Base-by-base conservation (phyloP, 192 early-diverging fungal genomes). In the Mortierella alpina region DNA sequence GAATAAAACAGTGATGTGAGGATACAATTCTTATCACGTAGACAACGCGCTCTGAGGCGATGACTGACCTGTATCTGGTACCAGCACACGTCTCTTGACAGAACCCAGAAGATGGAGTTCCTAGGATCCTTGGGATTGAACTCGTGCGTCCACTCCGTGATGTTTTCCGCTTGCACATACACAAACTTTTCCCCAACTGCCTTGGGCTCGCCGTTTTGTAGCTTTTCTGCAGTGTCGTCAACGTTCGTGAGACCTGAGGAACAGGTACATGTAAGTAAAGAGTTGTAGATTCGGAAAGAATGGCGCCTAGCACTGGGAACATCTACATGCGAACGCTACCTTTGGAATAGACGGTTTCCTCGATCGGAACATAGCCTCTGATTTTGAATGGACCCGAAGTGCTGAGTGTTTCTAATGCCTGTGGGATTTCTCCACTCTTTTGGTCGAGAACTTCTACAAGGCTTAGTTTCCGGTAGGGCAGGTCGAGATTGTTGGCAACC, bases 131-230 rank as follows among this genome's bases (percentile, higher is more conserved):
- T 23, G 0, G 60, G 40, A 48, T 76, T 69, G 31, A 52, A 76
- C 14, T 76, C 66, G 18, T 76, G 74, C 1, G 61, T 64, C 74
- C 74, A 76, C n/a, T 76, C 67, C 2, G 69, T 54, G 15, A 76
- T 52, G 11, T 18, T 42, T 22, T 57, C 60, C 2, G 61, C 66
- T 40, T 63, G 57, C 22, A 76, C 31, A 40, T 69, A 47, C 2
- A 68, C 40, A 4, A 48, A 13, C 17, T 31, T 48, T n/a, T 31
- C 47, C 15, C 50, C 49, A 1, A 6, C 41, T 23, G 40, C 13
- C 8, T 17, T 45, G 5, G 51, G n/a, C 42, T 67, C 53, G 17
- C 15, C 17, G 50, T 18, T n/a, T 1, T 39, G 39, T 40, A n/a
- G 40, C 6, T 22, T 5, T 31, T 31, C 31, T 31, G 31, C 31